Evolutionary conservation across 306 rosid genomes (phyloP), one percentile per base, ranked within the genome.

Genomic region (Cucurbita moschata): DNA sequence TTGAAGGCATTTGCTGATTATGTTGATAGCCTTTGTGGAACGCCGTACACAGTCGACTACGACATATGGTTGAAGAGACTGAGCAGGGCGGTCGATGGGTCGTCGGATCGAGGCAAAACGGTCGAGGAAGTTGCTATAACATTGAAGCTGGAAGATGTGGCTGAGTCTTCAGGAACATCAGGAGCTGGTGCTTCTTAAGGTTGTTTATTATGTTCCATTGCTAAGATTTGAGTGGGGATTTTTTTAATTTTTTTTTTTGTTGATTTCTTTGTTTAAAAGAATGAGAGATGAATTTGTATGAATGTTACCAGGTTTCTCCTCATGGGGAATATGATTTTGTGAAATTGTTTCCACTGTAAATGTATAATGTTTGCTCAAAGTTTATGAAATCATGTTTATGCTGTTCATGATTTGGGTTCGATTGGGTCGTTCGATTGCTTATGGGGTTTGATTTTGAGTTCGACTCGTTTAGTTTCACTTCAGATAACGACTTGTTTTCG

Each of bases 1-100:
- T 83, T 92, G 71, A 92, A 92, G 78, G 98, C 96, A 71, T 92
- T 92, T 82, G 96, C 98, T 10, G 98, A 92, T 75, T 92, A 92
- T 73, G 96, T 90, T 53, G 98, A 90, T 76, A 92, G 98, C 69
- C 91, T 90, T 40, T 92, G 96, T 73, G 98, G 98, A 75, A 92
- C 98, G 5, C 96, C 96, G 13, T 92, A 92, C 66, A 86, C 87
- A 5, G 85, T 92, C 7, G 96, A 92, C 83, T 84, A 92, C 63
- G 96, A 87, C 69, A 84, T 90, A 71, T 92, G 98, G 98, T 74
- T 92, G 53, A 90, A 87, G 67, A 92, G 98, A 83, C 81, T 92
- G 87, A 85, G 84, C 74, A 82, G 63, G 62, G 87, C 87, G 10
- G 87, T 85, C 68, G 96, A 92, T 75, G 86, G 85, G 16, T 84